Conservation (phyloP, 140 eudicot genomes). For the Erigeron philadelphicus region DNA sequence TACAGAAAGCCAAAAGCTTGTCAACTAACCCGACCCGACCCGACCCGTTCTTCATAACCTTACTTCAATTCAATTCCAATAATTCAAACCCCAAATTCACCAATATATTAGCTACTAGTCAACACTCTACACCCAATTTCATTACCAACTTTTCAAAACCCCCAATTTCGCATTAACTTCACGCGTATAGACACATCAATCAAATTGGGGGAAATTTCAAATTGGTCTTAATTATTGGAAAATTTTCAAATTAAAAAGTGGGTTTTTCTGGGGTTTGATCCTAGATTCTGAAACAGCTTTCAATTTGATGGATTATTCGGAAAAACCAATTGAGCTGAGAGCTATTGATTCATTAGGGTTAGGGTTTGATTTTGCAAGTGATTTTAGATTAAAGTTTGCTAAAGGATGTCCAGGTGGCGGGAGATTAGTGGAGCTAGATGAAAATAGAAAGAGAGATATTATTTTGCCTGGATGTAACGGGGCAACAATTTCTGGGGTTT, state of each 20-base stretch:
- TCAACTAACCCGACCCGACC: conserved; percentile 7
- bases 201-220: neutral
- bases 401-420: conserved; percentile 56
- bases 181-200: conserved; percentile 21
- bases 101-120: conserved; percentile 22
- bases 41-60: neutral
- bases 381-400: conserved; percentile 78
- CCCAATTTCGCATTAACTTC: conserved; percentile 5
- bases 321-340: conserved; percentile 48
- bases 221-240: conserved; percentile 1
- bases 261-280: neutral
- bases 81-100: conserved; percentile 22
- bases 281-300: neutral
- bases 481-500: conserved; percentile 53
- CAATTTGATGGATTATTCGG: conserved; percentile 30
- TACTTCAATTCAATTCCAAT: conserved; percentile 15
- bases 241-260: conserved; percentile 8
- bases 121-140: conserved; percentile 27
- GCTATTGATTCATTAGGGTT: conserved; percentile 70
- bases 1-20: neutral
- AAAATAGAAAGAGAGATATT: conserved; percentile 45
- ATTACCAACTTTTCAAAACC: conserved; percentile 1
- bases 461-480: conserved; percentile 52
- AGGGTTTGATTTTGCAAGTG: conserved; percentile 92
- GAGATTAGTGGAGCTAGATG: conserved; percentile 64